These are phyloP conservation scores for Ogataea methanolica DNA, from an alignment of 805 yeast genomes.

Conservation along the genomic window DNA sequence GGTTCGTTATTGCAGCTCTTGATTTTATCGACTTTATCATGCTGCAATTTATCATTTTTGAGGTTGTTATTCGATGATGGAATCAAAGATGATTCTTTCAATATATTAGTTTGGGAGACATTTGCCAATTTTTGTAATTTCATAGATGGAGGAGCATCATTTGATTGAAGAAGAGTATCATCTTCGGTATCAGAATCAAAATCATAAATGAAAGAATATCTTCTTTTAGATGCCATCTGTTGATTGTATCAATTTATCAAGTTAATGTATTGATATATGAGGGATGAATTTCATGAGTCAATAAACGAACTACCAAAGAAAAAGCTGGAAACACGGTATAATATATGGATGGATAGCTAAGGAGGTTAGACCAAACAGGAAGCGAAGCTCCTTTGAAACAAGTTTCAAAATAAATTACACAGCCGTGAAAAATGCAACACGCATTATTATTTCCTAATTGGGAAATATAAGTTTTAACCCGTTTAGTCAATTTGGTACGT, in stretches of 20 bases:
- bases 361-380: too few species aligned
- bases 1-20: too few species aligned
- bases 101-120: not conserved
- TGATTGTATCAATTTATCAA: not conserved
- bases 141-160: not conserved
- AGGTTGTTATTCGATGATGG: not conserved
- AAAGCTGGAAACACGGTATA: too few species aligned
- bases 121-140: not conserved
- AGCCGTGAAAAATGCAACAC: not conserved
- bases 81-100: not conserved
- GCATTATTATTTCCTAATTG: constrained; percentile 7
- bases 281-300: too few species aligned
- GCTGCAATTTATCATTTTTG: not conserved
- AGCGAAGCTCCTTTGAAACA: too few species aligned
- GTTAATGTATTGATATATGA: too few species aligned
- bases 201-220: constrained; percentile 2
- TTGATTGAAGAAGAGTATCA: not conserved
- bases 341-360: too few species aligned
- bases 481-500: not conserved
- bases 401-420: too few species aligned
- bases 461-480: not conserved
- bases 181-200: constrained; percentile 4
- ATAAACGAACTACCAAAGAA: too few species aligned
- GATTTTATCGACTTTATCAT: too few species aligned
- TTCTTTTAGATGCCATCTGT: constrained; percentile 2